Base-by-base conservation (phyloP, 768 basidiomycete genomes). In the Lactifluus pinguis region DNA sequence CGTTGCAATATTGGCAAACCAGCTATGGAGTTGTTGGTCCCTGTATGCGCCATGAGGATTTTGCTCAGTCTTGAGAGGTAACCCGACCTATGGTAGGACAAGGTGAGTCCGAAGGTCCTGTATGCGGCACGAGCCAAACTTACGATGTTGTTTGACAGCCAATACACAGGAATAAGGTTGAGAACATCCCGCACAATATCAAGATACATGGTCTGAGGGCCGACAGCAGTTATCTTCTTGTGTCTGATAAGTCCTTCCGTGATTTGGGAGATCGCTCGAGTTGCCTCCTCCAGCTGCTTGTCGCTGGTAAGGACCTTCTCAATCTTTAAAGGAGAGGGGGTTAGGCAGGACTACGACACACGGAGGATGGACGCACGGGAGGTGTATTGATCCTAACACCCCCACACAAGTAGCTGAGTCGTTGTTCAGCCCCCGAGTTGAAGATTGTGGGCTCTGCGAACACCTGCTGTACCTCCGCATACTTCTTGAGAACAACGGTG, bases 131-230 rank as follows among this genome's bases (percentile, higher is more conserved):
- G 25, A 44, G 32, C 5, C 2, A 44, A 45, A 44, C 84, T 65
- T 61, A 87, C 87, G 59, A 87, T 72, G 55, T 80, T 68, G 36
- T 79, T 74, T 10, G 79, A 78, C 32, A 84, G 75, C 85, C 84
- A 89, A 61, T 80, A 76, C 5, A 85, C 69, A 0, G 87, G 82
- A 42, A 86, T 60, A 32, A 77, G 68, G 62, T 89, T 85, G 67
- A 86, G 79, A 21, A 89, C 86, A 64, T 89, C 84, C 44, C 74
- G 74, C 7, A 89, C 79, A 41, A 89, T 77, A 67, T 90, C 85
- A 21, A 88, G 69, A 53, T 70, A 75, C 36, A 64, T 72, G 14
- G 62, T 57, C 15, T 56, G 51, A 15, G 69, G 63, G 6, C 70
- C 74, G 14, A 70, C 69, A 34, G 71, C 25, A 25, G 25, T 60